These are phyloP conservation scores for Fusarium compactum DNA, from an alignment of 2,329 filamentous ascomycete species.

Conservation along the genomic window DNA sequence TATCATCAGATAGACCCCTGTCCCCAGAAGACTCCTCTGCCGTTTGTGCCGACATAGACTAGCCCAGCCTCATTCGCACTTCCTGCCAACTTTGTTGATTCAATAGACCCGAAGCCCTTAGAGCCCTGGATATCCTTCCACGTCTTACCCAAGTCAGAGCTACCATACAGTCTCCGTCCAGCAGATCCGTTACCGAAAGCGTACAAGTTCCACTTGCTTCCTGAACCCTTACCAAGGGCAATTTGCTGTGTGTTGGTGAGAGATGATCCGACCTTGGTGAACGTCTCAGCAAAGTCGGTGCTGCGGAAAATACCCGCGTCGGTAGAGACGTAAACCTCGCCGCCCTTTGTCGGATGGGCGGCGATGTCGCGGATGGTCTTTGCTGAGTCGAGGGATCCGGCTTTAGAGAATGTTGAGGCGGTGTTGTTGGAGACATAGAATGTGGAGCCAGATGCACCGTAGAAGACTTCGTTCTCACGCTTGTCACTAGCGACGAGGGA, in stretches of 20 bases:
- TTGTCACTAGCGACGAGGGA: conserved; percentile 68
- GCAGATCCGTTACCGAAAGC: conserved; percentile 59
- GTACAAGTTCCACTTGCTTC: conserved; percentile 59
- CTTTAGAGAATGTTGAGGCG: conserved; percentile 59
- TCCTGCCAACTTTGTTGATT: conserved; percentile 56
- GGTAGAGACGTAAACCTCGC: conserved; percentile 71
- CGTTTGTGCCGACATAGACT: conserved; percentile 65
- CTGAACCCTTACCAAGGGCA: conserved; percentile 57
- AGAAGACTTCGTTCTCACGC: conserved; percentile 64
- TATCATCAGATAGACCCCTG: conserved; percentile 18
- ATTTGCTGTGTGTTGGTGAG: conserved; percentile 58
- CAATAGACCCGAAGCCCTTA: conserved; percentile 58
- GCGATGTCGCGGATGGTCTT: conserved; percentile 66
- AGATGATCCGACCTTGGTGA: conserved; percentile 54
- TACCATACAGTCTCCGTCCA: conserved; percentile 60
- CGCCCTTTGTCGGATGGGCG: conserved; percentile 66
- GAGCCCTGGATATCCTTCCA: conserved; percentile 62
- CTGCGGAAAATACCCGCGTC: conserved; percentile 66
- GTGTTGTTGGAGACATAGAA: conserved; percentile 66
- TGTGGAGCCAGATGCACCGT: conserved; percentile 58
- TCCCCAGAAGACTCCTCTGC: conserved; percentile 57
- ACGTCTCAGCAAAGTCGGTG: conserved; percentile 63
- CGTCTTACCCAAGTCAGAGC: conserved; percentile 56
- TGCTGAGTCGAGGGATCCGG: conserved; percentile 54
- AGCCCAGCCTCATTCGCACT: conserved; percentile 60